A percentile compares a stretch with the other conserved stretches of the same genome.
phyloP scores from a whole-genome alignment of 2,329 filamentous ascomycete species.

The Trichoderma sp. region DNA sequence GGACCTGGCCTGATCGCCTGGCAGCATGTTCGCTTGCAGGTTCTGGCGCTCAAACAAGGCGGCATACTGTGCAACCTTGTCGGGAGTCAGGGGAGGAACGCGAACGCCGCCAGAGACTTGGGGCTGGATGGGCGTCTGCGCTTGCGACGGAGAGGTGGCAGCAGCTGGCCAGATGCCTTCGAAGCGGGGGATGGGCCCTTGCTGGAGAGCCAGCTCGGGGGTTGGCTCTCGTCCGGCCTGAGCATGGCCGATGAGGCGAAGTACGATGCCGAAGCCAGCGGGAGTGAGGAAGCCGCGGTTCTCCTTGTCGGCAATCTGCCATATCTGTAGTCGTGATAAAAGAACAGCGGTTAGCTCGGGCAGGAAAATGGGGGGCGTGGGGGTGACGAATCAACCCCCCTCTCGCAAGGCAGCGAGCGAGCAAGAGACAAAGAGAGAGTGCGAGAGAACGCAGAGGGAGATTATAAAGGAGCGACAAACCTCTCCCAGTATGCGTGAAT shows the following conservation, averaged over 20 bases:
- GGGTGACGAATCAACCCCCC: slow-evolving; percentile 1
- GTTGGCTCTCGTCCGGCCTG: slow-evolving; percentile 83
- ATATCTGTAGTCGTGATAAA: slow-evolving; percentile 63
- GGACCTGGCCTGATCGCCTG: slow-evolving; percentile 82
- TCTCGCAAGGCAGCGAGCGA: background rate
- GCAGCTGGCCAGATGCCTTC: slow-evolving; percentile 60
- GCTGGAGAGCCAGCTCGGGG: slow-evolving; percentile 76
- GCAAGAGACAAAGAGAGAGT: background rate
- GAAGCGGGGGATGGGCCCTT: slow-evolving; percentile 87
- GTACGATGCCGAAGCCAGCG: slow-evolving; percentile 85
- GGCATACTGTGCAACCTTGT: slow-evolving; percentile 86
- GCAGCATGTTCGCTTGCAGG: slow-evolving; percentile 67
- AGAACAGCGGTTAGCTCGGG: slow-evolving; percentile 6
- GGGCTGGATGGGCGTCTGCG: slow-evolving; percentile 51
- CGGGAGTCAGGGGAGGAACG: slow-evolving; percentile 82
- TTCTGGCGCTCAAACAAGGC: slow-evolving; percentile 88
- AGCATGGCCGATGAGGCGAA: slow-evolving; percentile 92
- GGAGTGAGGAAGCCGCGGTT: slow-evolving; percentile 93
- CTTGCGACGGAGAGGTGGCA: slow-evolving; percentile 31
- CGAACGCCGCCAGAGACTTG: slow-evolving; percentile 70
- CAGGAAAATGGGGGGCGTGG: background rate
- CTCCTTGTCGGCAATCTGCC: slow-evolving; percentile 97
- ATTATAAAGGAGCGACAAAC: slow-evolving; percentile 46
- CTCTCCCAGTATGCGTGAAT: slow-evolving; percentile 83
- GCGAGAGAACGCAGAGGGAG: background rate